These are phyloP conservation scores for Golovinomyces cichoracearum DNA, from an alignment of 2,329 filamentous ascomycete genomes.

Conservation along the genomic window DNA sequence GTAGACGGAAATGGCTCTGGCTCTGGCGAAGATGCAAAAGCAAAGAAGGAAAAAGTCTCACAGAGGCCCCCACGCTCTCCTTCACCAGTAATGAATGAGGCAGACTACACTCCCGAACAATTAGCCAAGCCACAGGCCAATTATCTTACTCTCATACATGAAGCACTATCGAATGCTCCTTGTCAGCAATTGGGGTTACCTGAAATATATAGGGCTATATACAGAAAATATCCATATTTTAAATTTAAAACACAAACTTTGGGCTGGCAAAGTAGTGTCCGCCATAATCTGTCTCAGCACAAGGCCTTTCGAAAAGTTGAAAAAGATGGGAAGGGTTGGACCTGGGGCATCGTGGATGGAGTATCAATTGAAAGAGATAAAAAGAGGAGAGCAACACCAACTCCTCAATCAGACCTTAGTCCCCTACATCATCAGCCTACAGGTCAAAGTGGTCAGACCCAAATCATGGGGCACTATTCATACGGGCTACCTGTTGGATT, in stretches of 20 bases:
- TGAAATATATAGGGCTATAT: conserved; percentile 32
- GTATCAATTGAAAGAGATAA: conserved; percentile 31
- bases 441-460: conserved; percentile 5
- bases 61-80: conserved; percentile 19
- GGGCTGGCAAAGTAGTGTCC: conserved; percentile 36
- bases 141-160: conserved; percentile 31
- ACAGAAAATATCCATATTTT: conserved; percentile 31
- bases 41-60: conserved; percentile 28
- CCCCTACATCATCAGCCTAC: conserved; percentile 11
- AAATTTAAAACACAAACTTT: conserved; percentile 26
- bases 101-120: conserved; percentile 43
- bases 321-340: conserved; percentile 27
- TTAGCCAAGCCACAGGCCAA: conserved; percentile 37
- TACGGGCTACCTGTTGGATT: conserved; percentile 1
- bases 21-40: conserved; percentile 25
- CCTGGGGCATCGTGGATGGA: conserved; percentile 27
- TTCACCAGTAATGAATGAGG: conserved; percentile 26
- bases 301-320: conserved; percentile 28
- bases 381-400: conserved; percentile 18
- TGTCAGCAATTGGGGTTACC: conserved; percentile 28
- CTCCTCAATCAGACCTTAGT: conserved; percentile 16
- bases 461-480: conserved; percentile 6
- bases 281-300: conserved; percentile 32
- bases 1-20: conserved; percentile 26
- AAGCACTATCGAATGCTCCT: conserved; percentile 25